Evolutionary conservation across 2,329 filamentous ascomycete genomes (phyloP).

Genomic region (Verruconis gallopava): DNA sequence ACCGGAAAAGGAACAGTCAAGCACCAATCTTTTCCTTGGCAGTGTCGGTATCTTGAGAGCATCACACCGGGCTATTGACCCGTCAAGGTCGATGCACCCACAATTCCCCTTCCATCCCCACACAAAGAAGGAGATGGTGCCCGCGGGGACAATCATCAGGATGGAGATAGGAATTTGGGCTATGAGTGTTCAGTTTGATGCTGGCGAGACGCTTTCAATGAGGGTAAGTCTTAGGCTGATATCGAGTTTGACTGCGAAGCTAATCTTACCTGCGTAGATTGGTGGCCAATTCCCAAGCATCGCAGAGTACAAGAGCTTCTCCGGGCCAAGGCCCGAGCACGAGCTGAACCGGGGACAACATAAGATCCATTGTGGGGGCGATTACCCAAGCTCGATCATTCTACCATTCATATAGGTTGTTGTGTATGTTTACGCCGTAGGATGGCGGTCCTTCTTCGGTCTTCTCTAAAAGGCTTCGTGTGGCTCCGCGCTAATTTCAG

Average conservation of each 20-base stretch:
- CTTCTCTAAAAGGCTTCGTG: too few relatives aligned
- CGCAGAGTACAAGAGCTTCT: neutral
- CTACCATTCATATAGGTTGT: conserved; percentile 1
- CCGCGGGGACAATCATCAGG: neutral
- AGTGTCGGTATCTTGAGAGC: conserved; percentile 2
- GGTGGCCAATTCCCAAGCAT: neutral
- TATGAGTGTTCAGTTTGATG: neutral
- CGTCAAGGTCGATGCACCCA: neutral
- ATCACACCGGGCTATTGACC: conserved; percentile 1
- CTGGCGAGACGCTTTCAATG: neutral
- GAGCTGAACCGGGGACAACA: neutral
- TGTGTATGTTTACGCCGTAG: too few relatives aligned
- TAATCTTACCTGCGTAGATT: neutral
- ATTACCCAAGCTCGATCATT: conserved; percentile 2
- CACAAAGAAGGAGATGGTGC: neutral
- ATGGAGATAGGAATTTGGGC: conserved; percentile 1
- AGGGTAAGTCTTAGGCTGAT: neutral
- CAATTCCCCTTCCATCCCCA: conserved; percentile 1
- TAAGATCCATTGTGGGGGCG: conserved; percentile 6
- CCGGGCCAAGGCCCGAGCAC: neutral
- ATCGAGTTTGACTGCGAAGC: neutral
- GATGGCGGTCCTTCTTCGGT: too few relatives aligned
- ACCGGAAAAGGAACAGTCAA: too few relatives aligned
- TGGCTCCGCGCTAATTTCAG: too few relatives aligned
- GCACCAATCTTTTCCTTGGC: too few relatives aligned